phyloP scores from a whole-genome alignment of 1,139 yeast species.

The Geotrichum carabidarum region DNA sequence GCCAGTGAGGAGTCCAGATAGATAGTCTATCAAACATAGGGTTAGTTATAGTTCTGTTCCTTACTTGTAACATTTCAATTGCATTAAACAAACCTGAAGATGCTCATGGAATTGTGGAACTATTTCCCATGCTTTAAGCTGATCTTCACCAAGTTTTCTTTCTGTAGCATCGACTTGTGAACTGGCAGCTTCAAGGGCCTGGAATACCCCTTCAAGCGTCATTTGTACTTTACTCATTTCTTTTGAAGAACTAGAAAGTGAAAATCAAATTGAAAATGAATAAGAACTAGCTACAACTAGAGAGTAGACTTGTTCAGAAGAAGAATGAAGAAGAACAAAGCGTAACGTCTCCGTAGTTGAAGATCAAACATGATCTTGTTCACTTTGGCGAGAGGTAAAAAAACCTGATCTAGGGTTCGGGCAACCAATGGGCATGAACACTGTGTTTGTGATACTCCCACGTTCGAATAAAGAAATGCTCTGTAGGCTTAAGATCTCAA shows the following conservation, averaged over 20 bases:
- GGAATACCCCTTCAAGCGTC: slow-evolving; percentile 8
- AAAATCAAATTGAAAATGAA: neutral
- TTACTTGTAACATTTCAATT: neutral
- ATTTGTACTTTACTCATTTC: slow-evolving; percentile 2
- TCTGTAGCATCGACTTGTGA: slow-evolving; percentile 44
- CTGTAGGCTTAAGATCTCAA: too few species aligned
- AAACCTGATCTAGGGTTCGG: slow-evolving; percentile 8
- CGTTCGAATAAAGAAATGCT: too few species aligned
- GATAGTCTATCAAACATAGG: slow-evolving; percentile 34
- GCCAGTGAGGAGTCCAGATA: slow-evolving; percentile 57
- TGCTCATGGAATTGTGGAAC: slow-evolving; percentile 55
- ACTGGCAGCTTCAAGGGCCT: slow-evolving; percentile 48
- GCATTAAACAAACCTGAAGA: slow-evolving; percentile 43
- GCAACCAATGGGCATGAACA: too few species aligned
- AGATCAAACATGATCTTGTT: too few species aligned
- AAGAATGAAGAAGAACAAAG: neutral
- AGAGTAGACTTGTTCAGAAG: neutral
- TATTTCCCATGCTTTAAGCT: slow-evolving; percentile 62
- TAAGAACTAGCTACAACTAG: neutral
- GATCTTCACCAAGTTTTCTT: slow-evolving; percentile 63
- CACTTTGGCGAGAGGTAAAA: neutral
- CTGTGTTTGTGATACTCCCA: neutral
- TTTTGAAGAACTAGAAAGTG: neutral
- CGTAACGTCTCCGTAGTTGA: too few species aligned
- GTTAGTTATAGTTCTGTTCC: neutral